These are phyloP conservation scores for Phytophthora meadii DNA, from an alignment of 352 stramenopile species.

Conservation along the genomic window DNA sequence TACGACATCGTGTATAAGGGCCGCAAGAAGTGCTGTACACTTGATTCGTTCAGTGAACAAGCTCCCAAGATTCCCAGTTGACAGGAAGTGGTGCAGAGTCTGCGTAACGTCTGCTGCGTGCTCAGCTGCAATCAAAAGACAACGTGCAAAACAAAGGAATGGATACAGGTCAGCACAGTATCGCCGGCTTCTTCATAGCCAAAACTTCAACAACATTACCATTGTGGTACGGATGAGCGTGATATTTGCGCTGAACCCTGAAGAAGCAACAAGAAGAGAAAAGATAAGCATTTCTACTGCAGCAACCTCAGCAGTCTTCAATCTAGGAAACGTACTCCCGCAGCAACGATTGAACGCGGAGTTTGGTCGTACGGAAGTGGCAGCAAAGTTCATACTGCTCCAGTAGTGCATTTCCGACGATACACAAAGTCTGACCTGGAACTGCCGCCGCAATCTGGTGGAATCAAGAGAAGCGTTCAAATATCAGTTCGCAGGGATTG, in stretches of 20 bases:
- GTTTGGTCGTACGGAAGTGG: conserved; percentile 71
- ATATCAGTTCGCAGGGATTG: background rate
- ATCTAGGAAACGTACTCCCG: conserved; percentile 51
- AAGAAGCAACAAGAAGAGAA: conserved; percentile 1
- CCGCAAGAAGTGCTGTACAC: conserved; percentile 75
- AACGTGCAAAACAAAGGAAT: conserved; percentile 5
- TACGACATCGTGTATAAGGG: conserved; percentile 87
- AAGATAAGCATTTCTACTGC: conserved; percentile 2
- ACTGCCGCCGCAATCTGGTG: conserved; percentile 54
- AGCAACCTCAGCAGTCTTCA: background rate
- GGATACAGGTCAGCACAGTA: conserved; percentile 9
- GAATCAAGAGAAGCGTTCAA: conserved; percentile 3
- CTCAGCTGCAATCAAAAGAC: conserved; percentile 46
- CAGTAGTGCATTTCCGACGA: conserved; percentile 80
- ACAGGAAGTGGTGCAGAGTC: conserved; percentile 77
- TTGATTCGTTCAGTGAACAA: conserved; percentile 69
- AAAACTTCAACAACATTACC: conserved; percentile 35
- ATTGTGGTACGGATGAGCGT: conserved; percentile 87
- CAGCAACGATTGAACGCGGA: conserved; percentile 61
- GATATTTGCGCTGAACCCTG: conserved; percentile 71
- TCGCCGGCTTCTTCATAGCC: background rate
- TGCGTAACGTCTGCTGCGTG: conserved; percentile 87
- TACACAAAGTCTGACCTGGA: conserved; percentile 63
- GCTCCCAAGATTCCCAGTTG: conserved; percentile 53
- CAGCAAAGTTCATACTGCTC: conserved; percentile 71